Evolutionary conservation across 2,329 filamentous ascomycete species (phyloP).

Genomic region (Tolypocladium guangdongense): DNA sequence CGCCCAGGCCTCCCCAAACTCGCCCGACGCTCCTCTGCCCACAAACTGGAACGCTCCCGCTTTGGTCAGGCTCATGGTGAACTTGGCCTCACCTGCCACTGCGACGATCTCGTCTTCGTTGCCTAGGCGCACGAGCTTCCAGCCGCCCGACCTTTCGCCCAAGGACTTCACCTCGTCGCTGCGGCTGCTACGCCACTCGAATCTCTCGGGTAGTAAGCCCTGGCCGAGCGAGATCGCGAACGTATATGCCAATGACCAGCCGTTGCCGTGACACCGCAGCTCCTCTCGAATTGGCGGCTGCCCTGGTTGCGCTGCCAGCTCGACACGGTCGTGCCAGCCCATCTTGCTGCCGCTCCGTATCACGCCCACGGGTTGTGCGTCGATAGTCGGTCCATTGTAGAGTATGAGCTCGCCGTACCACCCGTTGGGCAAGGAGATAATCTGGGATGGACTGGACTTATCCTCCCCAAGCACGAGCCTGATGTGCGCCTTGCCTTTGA

Average conservation of each 20-base stretch:
- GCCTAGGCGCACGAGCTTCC: slow-evolving; percentile 24
- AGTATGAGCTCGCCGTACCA: slow-evolving; percentile 7
- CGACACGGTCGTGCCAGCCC: slow-evolving; percentile 5
- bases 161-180: slow-evolving; percentile 23
- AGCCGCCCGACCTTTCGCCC: slow-evolving; percentile 20
- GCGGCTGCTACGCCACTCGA: slow-evolving; percentile 31
- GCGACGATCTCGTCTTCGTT: slow-evolving; percentile 30
- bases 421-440: slow-evolving; percentile 3
- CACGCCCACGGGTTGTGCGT: slow-evolving; percentile 2
- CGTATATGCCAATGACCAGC: slow-evolving; percentile 6
- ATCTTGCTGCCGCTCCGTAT: slow-evolving; percentile 1
- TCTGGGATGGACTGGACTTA: slow-evolving; percentile 1
- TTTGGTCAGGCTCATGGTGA: slow-evolving; percentile 10
- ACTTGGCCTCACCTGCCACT: slow-evolving; percentile 15
- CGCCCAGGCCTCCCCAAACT: slow-evolving; percentile 29
- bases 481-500: slow-evolving; percentile 2
- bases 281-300: slow-evolving; percentile 2
- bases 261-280: slow-evolving; percentile 2
- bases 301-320: slow-evolving; percentile 6
- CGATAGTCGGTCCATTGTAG: slow-evolving; percentile 5
- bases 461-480: slow-evolving; percentile 5
- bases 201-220: slow-evolving; percentile 19
- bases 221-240: slow-evolving; percentile 21
- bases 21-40: slow-evolving; percentile 25
- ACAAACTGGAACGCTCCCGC: slow-evolving; percentile 27